phyloP scores from a whole-genome alignment of 2,329 filamentous ascomycete genomes.

The Ascocoryne sarcoides region DNA sequence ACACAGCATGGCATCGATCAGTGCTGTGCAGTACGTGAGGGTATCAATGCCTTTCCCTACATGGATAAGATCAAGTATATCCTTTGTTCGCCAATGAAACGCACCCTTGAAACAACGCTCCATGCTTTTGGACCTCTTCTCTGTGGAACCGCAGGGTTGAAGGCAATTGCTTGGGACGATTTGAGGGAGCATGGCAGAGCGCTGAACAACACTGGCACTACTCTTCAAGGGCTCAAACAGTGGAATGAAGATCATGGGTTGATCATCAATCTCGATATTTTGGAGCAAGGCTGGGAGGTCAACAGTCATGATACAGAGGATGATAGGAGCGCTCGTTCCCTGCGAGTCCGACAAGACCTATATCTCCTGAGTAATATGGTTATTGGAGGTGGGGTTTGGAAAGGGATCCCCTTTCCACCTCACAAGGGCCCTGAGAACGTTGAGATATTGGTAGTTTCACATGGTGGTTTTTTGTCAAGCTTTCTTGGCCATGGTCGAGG shows the following conservation, averaged over 20 bases:
- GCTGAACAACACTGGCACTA: neutral
- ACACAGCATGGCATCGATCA: conserved; percentile 1
- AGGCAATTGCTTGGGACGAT: conserved; percentile 1
- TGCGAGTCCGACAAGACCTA: conserved; percentile 3
- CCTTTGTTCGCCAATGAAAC: conserved; percentile 5
- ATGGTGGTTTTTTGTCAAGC: conserved; percentile 6
- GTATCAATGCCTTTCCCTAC: conserved; percentile 1
- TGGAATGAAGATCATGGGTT: neutral
- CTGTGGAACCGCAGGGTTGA: neutral
- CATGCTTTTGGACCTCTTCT: conserved; percentile 1
- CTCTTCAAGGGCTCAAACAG: neutral
- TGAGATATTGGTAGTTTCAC: conserved; percentile 7
- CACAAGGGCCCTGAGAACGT: conserved; percentile 2
- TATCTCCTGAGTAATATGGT: conserved; percentile 1
- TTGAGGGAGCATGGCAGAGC: conserved; percentile 1
- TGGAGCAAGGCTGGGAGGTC: conserved; percentile 3
- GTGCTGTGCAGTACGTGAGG: neutral
- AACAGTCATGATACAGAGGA: neutral
- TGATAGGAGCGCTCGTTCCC: neutral
- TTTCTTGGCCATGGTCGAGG: conserved; percentile 1
- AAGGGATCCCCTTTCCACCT: conserved; percentile 2
- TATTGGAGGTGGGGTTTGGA: conserved; percentile 6
- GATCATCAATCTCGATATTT: neutral
- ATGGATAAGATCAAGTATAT: conserved; percentile 33
- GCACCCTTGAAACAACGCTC: conserved; percentile 3